phyloP scores from a whole-genome alignment of 306 rosid genomes.

The Vigna trinervia region DNA sequence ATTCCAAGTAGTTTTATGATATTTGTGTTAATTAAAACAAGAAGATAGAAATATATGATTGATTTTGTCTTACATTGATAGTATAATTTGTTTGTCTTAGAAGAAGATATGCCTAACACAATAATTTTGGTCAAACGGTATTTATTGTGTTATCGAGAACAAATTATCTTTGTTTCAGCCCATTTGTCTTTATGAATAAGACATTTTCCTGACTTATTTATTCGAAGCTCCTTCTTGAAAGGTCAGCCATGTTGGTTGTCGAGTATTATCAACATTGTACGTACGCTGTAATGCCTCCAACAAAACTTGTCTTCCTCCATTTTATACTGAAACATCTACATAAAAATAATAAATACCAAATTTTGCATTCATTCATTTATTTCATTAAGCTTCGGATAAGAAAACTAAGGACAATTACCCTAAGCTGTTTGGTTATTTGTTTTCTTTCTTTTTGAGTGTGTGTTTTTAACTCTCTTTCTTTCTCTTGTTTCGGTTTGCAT shows the following conservation, averaged over 20 bases:
- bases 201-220: constrained; percentile 43
- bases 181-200: constrained; percentile 48
- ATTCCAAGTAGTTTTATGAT: too few relatives aligned
- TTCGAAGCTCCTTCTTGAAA: constrained; percentile 50
- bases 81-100: background rate
- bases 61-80: background rate
- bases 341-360: background rate
- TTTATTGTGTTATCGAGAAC: constrained; percentile 6
- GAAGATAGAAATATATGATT: background rate
- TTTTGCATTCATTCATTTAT: background rate
- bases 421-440: background rate
- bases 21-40: background rate
- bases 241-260: constrained; percentile 44
- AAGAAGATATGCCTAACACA: background rate
- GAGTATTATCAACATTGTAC: constrained; percentile 40
- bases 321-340: background rate
- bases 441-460: background rate
- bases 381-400: background rate
- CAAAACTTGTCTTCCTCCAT: constrained; percentile 41
- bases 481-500: background rate
- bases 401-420: background rate
- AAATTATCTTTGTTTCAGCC: constrained; percentile 37
- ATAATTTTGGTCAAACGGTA: background rate
- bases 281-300: constrained; percentile 32
- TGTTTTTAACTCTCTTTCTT: background rate